Percentiles rank a stretch among this genome's conserved stretches.
Evolutionary conservation across 306 rosid species (phyloP).

Genomic region (Morella rubra): DNA sequence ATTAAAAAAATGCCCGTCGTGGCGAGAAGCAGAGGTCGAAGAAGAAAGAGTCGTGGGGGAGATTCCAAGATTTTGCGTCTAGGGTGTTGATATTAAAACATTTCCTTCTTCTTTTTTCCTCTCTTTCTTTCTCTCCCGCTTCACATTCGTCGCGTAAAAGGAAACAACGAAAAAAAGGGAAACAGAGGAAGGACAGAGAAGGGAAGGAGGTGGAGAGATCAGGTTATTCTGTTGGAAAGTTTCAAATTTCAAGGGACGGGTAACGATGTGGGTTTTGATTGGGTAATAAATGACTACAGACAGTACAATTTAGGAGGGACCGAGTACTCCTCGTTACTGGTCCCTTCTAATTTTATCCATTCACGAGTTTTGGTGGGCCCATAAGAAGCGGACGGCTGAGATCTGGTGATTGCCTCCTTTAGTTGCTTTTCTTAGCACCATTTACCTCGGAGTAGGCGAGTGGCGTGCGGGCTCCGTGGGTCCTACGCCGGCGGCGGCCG

Average conservation of each 20-base stretch:
- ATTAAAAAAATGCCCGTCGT: neutral
- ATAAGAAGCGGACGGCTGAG: neutral
- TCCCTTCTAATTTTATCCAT: too few species aligned
- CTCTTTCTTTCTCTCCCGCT: neutral
- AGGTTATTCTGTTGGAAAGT: slow-evolving; percentile 50
- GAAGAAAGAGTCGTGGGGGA: neutral
- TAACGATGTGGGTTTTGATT: slow-evolving; percentile 1
- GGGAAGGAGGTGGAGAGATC: slow-evolving; percentile 10
- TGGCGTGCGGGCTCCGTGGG: neutral
- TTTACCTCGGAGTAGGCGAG: neutral
- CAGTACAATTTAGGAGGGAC: slow-evolving; percentile 8
- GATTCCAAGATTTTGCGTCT: neutral
- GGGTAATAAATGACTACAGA: slow-evolving; percentile 5
- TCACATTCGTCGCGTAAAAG: too few species aligned
- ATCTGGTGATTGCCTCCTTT: neutral
- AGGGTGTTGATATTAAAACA: neutral
- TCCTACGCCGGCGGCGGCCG: slow-evolving; percentile 11
- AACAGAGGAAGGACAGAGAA: neutral
- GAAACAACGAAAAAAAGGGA: too few species aligned
- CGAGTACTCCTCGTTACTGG: too few species aligned
- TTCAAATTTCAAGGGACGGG: slow-evolving; percentile 30
- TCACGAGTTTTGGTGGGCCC: neutral
- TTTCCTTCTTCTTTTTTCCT: neutral
- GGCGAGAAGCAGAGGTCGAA: too few species aligned
- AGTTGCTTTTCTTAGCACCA: neutral